phyloP scores from a whole-genome alignment of 148 eudicot species.

The Beta vulgaris region DNA sequence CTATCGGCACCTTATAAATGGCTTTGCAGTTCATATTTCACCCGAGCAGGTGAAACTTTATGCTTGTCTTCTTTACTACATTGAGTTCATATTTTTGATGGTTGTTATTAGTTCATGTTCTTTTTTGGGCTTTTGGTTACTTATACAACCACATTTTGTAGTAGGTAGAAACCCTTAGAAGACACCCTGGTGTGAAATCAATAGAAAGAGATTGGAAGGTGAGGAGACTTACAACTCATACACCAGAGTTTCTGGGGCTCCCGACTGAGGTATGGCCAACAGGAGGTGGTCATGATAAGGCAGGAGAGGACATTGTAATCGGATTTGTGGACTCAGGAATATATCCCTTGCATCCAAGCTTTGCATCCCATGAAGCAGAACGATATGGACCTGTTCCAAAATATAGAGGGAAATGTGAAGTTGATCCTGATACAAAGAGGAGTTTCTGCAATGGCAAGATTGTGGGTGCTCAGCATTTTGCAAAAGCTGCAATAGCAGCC shows the following conservation, averaged over 20 bases:
- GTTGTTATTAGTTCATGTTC: not conserved
- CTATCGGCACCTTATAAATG: conserved; percentile 85
- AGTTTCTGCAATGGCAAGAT: conserved; percentile 93
- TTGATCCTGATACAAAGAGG: conserved; percentile 62
- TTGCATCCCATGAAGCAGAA: conserved; percentile 56
- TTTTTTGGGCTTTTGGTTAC: conserved; percentile 25
- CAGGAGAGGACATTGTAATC: conserved; percentile 90
- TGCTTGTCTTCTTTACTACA: conserved; percentile 6
- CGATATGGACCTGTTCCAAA: conserved; percentile 82
- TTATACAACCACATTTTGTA: conserved; percentile 45
- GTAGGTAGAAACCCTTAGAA: conserved; percentile 91
- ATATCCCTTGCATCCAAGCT: conserved; percentile 85
- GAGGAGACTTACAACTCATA: conserved; percentile 88
- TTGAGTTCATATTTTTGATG: not conserved
- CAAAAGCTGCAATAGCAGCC: conserved; percentile 88
- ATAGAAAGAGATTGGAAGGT: conserved; percentile 98
- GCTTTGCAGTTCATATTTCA: conserved; percentile 82
- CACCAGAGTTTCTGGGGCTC: conserved; percentile 95
- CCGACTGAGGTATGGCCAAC: conserved; percentile 99
- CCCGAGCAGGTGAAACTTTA: conserved; percentile 80
- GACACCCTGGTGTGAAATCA: conserved; percentile 84
- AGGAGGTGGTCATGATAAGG: conserved; percentile 84
- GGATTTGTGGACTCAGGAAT: conserved; percentile 96
- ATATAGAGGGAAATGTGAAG: conserved; percentile 91
- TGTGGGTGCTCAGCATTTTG: conserved; percentile 98